Conservation (phyloP, 495 filamentous ascomycete genomes). For the Aspergillus ostianus region DNA sequence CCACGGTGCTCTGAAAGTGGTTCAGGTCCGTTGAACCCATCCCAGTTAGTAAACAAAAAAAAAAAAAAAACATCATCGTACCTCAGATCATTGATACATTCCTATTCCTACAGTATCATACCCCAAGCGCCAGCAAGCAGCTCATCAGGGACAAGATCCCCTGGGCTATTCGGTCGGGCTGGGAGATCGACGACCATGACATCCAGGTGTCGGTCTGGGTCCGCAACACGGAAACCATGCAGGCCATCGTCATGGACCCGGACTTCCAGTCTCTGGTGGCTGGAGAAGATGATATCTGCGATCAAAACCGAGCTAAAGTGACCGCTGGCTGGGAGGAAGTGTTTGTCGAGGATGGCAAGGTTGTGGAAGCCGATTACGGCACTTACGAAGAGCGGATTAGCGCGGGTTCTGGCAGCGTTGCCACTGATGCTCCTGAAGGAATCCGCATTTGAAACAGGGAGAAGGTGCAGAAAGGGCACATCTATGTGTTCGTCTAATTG, state of each 20-base stretch:
- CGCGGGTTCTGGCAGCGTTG: neutral
- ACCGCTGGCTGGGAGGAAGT: neutral
- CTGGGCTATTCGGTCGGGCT: slow-evolving; percentile 2
- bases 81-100: neutral
- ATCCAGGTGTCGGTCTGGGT: slow-evolving; percentile 2
- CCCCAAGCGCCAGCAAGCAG: neutral
- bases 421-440: neutral
- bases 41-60: too few relatives aligned
- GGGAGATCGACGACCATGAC: slow-evolving; percentile 4
- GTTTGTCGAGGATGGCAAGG: neutral
- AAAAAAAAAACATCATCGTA: neutral
- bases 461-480: neutral
- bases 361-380: neutral
- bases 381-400: neutral
- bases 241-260: slow-evolving; percentile 6
- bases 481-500: neutral
- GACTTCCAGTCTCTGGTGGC: slow-evolving; percentile 4
- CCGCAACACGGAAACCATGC: neutral
- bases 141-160: neutral
- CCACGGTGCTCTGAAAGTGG: neutral
- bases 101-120: neutral
- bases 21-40: neutral
- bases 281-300: slow-evolving; percentile 1
- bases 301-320: neutral
- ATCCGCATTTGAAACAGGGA: neutral